These are phyloP conservation scores for Geotrichum restrictum DNA, from an alignment of 1,139 yeast genomes.

Conservation along the genomic window DNA sequence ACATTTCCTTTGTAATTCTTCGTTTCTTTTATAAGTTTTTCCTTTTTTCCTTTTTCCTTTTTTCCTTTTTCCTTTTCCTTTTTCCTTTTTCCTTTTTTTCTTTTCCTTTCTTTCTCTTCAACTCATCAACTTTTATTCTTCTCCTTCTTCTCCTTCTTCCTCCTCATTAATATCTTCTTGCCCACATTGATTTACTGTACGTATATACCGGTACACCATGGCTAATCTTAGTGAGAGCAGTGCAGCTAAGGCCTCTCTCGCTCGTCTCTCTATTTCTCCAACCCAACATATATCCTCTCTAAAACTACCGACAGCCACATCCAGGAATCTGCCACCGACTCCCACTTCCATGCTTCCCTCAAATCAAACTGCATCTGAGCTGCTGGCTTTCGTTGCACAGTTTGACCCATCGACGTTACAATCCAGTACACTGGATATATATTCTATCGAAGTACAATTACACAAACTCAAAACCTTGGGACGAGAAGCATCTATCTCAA, in stretches of 20 bases:
- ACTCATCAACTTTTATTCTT: not conserved
- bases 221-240: too few relatives aligned
- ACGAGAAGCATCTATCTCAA: constrained; percentile 7
- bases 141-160: not conserved
- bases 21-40: not conserved
- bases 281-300: too few relatives aligned
- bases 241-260: not conserved
- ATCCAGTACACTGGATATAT: not conserved
- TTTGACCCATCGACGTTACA: not conserved
- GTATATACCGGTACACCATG: too few relatives aligned
- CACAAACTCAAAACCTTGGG: constrained; percentile 12
- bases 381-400: not conserved
- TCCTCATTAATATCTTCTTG: too few relatives aligned
- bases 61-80: not conserved
- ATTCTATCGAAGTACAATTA: constrained; percentile 4
- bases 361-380: not conserved
- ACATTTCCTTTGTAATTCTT: not conserved
- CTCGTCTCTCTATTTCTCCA: not conserved
- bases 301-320: too few relatives aligned
- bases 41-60: not conserved
- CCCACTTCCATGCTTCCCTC: not conserved
- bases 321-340: not conserved
- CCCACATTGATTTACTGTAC: too few relatives aligned
- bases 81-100: not conserved
- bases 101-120: not conserved